Evolutionary conservation across 2,329 filamentous ascomycete genomes (phyloP), one percentile per base, ranked within the genome.

Genomic region (Pseudocercospora macadamiae): DNA sequence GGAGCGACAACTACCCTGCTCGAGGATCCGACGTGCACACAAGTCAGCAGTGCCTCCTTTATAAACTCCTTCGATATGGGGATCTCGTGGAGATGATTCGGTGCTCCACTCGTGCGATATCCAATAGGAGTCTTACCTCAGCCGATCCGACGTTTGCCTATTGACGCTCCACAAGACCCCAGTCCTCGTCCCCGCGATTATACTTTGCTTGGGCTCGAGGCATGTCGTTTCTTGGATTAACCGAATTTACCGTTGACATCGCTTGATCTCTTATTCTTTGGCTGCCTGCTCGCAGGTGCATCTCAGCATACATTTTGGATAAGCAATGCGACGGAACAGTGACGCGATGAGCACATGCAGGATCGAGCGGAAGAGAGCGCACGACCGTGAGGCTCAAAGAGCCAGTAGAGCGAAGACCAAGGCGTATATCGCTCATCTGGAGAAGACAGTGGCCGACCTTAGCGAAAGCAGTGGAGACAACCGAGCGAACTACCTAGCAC

Each of bases 331-430:
- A 26, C 53, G 60, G 16, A 57, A 57, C 34, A 62, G 60, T 51
- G 56, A 59, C 12, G 54, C 62, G 14, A 60, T 63, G 51, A 62
- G 51, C 34, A 60, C 58, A 8, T 65, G 63, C 51, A 59, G 63
- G 12, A 64, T 60, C 77, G 64, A 66, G 51, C 45, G 64, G 19
- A 66, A 66, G 57, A 53, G 64, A 18, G 64, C 64, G 21, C 64
- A 66, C 32, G 64, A 66, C 51, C 49, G 64, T 39, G 64, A 66
- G 42, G 64, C 64, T 18, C 64, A 66, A 28, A 54, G 64, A 28
- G 64, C 64, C 3, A 64, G 62, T 51, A 55, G 64, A 26, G 64
- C 64, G 16, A 66, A 66, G 55, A 66, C 64, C 9, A 66, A 66
- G 37, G 60, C 63, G 25, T 64, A 66, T 19, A 66, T 66, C 30